These are phyloP conservation scores for Tarenaya hassleriana DNA, from an alignment of 345 rosid species.

Conservation along the genomic window DNA sequence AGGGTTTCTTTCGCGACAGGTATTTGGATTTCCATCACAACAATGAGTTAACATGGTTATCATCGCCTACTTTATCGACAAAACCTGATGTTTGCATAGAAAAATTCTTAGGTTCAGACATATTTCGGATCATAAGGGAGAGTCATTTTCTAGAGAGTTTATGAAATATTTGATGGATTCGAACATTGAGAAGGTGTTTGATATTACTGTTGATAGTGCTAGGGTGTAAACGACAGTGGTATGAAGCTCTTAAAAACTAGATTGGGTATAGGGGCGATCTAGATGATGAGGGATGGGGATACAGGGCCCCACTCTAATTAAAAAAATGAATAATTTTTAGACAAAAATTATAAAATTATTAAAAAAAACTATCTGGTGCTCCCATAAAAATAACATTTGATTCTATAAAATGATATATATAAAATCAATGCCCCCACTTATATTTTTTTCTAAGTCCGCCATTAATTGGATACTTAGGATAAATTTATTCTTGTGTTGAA, in stretches of 20 bases:
- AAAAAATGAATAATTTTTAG: no score
- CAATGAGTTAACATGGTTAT: not conserved
- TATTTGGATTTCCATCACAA: no score
- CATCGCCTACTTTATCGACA: constrained; percentile 1
- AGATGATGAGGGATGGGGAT: no score
- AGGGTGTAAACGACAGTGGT: not conserved
- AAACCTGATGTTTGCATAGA: not conserved
- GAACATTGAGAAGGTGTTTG: constrained; percentile 7
- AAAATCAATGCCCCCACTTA: no score
- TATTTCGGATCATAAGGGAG: constrained; percentile 4
- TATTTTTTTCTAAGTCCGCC: no score
- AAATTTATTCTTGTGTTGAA: not conserved
- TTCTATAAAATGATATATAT: no score
- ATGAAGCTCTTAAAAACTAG: not conserved
- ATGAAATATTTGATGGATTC: constrained; percentile 3
- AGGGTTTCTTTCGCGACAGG: not conserved
- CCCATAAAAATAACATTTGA: no score
- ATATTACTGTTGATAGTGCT: constrained; percentile 6
- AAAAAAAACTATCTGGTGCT: no score
- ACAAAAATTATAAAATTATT: no score
- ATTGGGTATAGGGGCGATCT: not conserved
- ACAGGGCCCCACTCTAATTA: no score
- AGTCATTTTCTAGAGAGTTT: not conserved
- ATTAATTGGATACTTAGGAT: not conserved
- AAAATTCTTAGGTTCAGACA: not conserved